A percentile compares a stretch with the other conserved stretches of the same genome.
Evolutionary conservation across 2,329 filamentous ascomycete genomes (phyloP).

Genomic region (Diaporthe velutina): DNA sequence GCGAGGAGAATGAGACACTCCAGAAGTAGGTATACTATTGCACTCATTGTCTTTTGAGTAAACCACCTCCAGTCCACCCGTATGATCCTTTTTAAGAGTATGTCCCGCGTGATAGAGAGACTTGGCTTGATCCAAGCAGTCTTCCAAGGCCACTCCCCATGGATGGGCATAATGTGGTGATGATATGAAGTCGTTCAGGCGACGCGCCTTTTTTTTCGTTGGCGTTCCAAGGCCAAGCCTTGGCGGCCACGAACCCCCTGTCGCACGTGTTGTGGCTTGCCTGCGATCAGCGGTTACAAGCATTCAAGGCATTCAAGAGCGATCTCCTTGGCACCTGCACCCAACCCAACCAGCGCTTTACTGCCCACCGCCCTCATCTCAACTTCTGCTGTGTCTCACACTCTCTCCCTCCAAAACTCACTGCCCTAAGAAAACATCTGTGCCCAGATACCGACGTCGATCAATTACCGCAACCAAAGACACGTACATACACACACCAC

Average conservation of each 20-base stretch:
- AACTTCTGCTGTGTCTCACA: neutral
- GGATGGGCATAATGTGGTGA: neutral
- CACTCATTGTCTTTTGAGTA: neutral
- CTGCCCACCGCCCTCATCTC: slow-evolving; percentile 14
- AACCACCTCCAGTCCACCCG: no score
- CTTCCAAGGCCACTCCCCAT: no score
- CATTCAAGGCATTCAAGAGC: neutral
- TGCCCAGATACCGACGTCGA: slow-evolving; percentile 2
- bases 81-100: neutral
- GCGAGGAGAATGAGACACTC: neutral
- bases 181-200: neutral
- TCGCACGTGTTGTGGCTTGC: neutral
- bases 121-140: no score
- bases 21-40: neutral
- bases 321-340: neutral
- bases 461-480: neutral
- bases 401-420: neutral
- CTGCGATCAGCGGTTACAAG: neutral
- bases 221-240: slow-evolving; percentile 7
- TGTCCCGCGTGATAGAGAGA: neutral
- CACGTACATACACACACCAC: neutral
- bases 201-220: neutral
- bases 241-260: neutral
- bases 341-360: neutral
- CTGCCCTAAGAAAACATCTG: neutral